Base-by-base conservation (phyloP, 2,329 filamentous ascomycete species). In the Aspergillus sp. region DNA sequence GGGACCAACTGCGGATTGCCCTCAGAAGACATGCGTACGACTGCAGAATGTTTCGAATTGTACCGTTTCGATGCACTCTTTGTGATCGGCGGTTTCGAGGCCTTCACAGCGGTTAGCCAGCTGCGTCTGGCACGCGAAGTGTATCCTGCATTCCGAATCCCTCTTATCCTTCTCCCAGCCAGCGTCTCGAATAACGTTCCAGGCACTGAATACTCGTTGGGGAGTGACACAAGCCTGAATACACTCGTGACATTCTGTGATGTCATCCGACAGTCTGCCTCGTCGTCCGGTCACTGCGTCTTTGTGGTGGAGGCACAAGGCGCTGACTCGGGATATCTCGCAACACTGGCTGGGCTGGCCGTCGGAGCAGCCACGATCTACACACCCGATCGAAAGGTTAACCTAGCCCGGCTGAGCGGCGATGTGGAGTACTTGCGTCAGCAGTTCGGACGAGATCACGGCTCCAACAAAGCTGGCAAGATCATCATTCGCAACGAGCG, bases 161-260 rank as follows among this genome's bases (percentile, higher is more conserved):
- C 94, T 17, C 90, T 97, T 81, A 83, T 88, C 49, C 82, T 97
- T 40, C 81, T 99, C 21, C 94, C 94, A 0, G 94, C 94, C n/a
- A 99, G 94, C 9, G 93, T 99, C 63, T 96, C 91, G 60, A 99
- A 99, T 81, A 99, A 99, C 71, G 94, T 99, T 4, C 94, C 94
- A 0, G 94, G 94, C 36, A 96, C 93, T 0, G 94, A 99, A 74
- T 97, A 97, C 78, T 97, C 91, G 1, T 84, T 99, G 43, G 94
- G 94, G 41, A 96, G 91, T 29, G 94, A 99, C 67, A 99, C 94
- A 1, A 97, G 94, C 68, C 78, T 99, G 57, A 99, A 99, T 76
- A 91, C 96, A 50, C 81, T 99, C 36, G 91, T 97, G 58, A 84
- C 88, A 62, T 99, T 97, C 76, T 97, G 93, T 70, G 94, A 99